Evolutionary conservation across 352 stramenopile species (phyloP).

Genomic region (Pythium inflatum): DNA sequence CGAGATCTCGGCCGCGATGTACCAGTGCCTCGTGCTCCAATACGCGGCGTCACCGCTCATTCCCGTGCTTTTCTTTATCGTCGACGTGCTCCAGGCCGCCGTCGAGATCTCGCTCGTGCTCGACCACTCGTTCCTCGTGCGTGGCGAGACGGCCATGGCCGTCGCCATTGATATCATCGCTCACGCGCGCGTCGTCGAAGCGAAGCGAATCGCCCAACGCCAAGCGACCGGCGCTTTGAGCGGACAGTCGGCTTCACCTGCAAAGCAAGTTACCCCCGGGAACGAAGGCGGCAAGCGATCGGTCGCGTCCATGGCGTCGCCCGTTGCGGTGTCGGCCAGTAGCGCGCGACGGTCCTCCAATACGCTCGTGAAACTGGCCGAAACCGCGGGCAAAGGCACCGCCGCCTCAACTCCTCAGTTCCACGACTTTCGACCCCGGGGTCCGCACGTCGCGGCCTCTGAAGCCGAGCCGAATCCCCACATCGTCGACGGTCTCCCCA

Average conservation of each 20-base stretch:
- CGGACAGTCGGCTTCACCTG: no score
- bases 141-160: constrained; percentile 12
- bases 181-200: constrained; percentile 4
- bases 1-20: constrained; percentile 40
- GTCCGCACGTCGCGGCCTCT: no score
- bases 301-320: background rate
- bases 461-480: no score
- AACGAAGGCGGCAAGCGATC: no score
- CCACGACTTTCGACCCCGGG: no score
- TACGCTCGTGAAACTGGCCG: no score
- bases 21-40: constrained; percentile 41
- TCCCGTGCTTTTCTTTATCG: constrained; percentile 16
- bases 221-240: no score
- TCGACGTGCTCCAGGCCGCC: constrained; percentile 15
- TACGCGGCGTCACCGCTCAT: constrained; percentile 12
- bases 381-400: no score
- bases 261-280: no score
- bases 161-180: constrained; percentile 18
- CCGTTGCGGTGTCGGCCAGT: background rate
- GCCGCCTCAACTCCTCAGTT: no score
- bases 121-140: constrained; percentile 19
- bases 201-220: no score
- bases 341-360: no score
- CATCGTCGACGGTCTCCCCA: constrained; percentile 26
- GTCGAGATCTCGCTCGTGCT: constrained; percentile 24